Percentiles rank a stretch among this genome's conserved stretches.
Conservation (phyloP, 208 protist species). For the Histomonas meleagridis region DNA sequence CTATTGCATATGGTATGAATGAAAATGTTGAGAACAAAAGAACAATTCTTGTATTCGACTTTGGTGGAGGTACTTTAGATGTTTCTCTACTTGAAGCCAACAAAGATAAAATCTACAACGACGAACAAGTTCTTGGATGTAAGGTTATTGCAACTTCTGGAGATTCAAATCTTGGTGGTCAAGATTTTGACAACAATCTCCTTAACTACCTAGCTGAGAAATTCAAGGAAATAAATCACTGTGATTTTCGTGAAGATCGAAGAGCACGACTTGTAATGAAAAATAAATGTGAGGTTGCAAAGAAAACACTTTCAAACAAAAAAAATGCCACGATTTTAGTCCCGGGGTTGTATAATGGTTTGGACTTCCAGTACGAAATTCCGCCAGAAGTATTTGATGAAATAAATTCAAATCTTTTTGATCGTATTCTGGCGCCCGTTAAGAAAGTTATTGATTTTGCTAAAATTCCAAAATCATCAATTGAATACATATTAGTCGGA, state of each 20-base stretch:
- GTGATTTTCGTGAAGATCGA: conserved; percentile 58
- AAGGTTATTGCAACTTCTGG: conserved; percentile 89
- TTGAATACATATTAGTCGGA: conserved; percentile 72
- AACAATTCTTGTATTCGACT: conserved; percentile 58
- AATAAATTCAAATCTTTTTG: conserved; percentile 54
- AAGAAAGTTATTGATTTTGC: conserved; percentile 39
- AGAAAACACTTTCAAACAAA: conserved; percentile 62
- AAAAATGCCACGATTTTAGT: conserved; percentile 71
- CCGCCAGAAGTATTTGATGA: conserved; percentile 91
- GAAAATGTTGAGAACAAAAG: conserved; percentile 48
- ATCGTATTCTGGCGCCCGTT: conserved; percentile 41
- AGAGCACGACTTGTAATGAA: conserved; percentile 60
- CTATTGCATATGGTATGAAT: conserved; percentile 94
- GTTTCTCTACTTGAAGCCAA: conserved; percentile 92
- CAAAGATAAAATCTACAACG: conserved; percentile 68
- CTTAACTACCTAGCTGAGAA: conserved; percentile 84
- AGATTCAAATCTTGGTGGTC: conserved; percentile 96
- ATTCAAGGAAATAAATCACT: conserved; percentile 73
- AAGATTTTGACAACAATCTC: conserved; percentile 78
- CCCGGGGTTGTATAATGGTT: conserved; percentile 79
- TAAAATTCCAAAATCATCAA: conserved; percentile 55
- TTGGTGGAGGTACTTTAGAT: conserved; percentile 66
- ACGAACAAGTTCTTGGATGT: conserved; percentile 89
- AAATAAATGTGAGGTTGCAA: conserved; percentile 70
- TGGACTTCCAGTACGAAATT: conserved; percentile 79